A percentile compares a stretch with the other conserved stretches of the same genome.
Conservation (phyloP, 805 yeast species). For the Saccharomycopsis guyanensis region DNA sequence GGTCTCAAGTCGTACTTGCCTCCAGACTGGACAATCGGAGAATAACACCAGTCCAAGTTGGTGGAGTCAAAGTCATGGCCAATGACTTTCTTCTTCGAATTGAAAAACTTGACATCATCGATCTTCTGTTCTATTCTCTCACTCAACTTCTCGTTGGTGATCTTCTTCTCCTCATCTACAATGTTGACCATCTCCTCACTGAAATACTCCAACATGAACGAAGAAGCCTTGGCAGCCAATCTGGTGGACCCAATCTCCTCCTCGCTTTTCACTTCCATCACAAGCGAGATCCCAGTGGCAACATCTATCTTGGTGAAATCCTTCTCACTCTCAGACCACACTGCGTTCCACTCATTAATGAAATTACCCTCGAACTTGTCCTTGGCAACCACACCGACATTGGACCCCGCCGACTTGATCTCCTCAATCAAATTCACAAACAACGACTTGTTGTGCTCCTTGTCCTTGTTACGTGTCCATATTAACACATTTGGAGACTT, state of each 20-base stretch:
- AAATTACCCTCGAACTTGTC: conserved; percentile 82
- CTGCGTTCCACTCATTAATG: conserved; percentile 66
- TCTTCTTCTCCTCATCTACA: conserved; percentile 78
- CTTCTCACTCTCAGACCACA: conserved; percentile 33
- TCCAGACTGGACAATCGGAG: conserved; percentile 87
- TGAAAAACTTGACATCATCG: conserved; percentile 68
- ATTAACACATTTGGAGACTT: conserved; percentile 40
- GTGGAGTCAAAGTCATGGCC: conserved; percentile 69
- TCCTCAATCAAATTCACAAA: conserved; percentile 48
- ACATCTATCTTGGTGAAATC: conserved; percentile 41
- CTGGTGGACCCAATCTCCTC: conserved; percentile 60
- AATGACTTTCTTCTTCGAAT: conserved; percentile 42
- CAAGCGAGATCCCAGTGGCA: conserved; percentile 43
- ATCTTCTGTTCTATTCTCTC: conserved; percentile 75
- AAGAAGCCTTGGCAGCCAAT: conserved; percentile 70
- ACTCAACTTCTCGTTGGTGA: conserved; percentile 64
- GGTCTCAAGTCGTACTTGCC: conserved; percentile 78
- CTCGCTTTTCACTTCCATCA: conserved; percentile 71
- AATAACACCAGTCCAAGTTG: conserved; percentile 85
- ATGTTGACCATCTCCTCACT: conserved; percentile 81
- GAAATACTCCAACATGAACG: conserved; percentile 71
- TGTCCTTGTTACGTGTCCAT: conserved; percentile 76
- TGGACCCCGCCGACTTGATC: conserved; percentile 38
- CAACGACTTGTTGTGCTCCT: conserved; percentile 60
- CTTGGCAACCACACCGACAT: conserved; percentile 62